phyloP scores from a whole-genome alignment of 371 early-diverging fungal species.

The Syncephalastrum contaminatum region DNA sequence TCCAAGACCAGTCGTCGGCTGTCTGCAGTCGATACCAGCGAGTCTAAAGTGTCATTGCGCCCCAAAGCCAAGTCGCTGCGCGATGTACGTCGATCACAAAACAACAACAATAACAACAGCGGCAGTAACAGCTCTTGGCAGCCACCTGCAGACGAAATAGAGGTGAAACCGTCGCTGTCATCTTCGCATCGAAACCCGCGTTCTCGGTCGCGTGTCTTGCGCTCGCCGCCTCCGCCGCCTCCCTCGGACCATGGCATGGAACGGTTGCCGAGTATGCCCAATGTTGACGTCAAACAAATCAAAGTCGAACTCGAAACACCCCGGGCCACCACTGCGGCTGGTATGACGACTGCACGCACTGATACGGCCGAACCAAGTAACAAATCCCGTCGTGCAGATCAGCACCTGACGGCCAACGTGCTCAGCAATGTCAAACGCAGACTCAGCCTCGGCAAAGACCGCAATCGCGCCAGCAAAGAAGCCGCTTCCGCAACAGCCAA shows the following conservation, averaged over 20 bases:
- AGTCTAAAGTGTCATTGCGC: neutral
- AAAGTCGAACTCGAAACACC: conserved; percentile 15
- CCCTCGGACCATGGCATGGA: conserved; percentile 2
- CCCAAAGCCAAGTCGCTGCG: conserved; percentile 13
- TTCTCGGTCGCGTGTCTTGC: conserved; percentile 18
- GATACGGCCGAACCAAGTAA: neutral
- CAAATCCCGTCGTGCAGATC: neutral
- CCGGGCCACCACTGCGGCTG: neutral
- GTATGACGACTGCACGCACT: neutral
- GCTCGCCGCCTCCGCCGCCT: conserved; percentile 23
- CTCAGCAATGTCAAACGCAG: conserved; percentile 21
- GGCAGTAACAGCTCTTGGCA: neutral
- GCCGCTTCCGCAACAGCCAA: neutral
- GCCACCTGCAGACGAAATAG: neutral
- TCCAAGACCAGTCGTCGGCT: too few relatives aligned
- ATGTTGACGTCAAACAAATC: conserved; percentile 23
- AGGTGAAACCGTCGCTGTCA: neutral
- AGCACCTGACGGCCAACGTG: conserved; percentile 12
- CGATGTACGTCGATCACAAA: neutral
- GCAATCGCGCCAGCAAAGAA: conserved; percentile 14
- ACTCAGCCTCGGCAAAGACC: conserved; percentile 28
- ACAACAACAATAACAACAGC: neutral
- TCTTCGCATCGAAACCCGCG: conserved; percentile 9
- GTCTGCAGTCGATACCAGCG: too few relatives aligned
- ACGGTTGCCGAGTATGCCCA: conserved; percentile 19